Evolutionary conservation across 2,329 filamentous ascomycete genomes (phyloP), one percentile per base, ranked within the genome.

Genomic region (Cercospora berteroae): DNA sequence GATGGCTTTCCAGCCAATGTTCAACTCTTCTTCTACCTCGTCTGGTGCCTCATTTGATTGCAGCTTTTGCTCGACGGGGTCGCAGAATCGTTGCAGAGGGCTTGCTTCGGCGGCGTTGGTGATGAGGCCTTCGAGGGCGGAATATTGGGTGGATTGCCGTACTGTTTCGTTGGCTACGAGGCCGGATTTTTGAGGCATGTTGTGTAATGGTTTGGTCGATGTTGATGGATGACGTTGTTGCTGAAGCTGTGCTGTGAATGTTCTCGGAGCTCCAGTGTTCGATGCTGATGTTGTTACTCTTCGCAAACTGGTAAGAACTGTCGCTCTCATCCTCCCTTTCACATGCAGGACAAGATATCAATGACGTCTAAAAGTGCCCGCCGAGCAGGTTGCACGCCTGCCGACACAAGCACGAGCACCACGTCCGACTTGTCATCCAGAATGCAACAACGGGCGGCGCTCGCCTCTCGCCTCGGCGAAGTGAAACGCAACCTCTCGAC

Each of bases 1-100:
- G 60, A 75, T 57, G n/a, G 69, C 66, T 64, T 67, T 60, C 73
- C 74, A 75, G 12, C 61, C 66, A 13, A 64, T 67, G 33, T 63
- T 71, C 63, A 75, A 58, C 20, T 66, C 65, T 20, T 70, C 62
- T 60, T 72, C 71, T 48, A 74, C 63, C 52, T 71, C 70, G 1
- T 70, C 71, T 25, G 68, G 33, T 29, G n/a, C 44, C n/a, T 27
- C 55, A 20, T 66, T 63, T 9, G 68, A 66, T 36, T 59, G 57
- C 42, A 66, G 69, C 39, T 66, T 48, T 12, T 67, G 59, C 67
- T 75, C 73, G 13, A 69, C 70, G 18, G 72, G 71, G 16, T 66
- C 67, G 62, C 70, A 70, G 64, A 75, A 71, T 10, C 62, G 60
- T 31, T 71, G 66, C 33, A 69, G 60, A 33, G 67, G 64, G 10